Conservation (phyloP, 2,329 filamentous ascomycete genomes). For the Aspergillus oerlinghausenensis region DNA sequence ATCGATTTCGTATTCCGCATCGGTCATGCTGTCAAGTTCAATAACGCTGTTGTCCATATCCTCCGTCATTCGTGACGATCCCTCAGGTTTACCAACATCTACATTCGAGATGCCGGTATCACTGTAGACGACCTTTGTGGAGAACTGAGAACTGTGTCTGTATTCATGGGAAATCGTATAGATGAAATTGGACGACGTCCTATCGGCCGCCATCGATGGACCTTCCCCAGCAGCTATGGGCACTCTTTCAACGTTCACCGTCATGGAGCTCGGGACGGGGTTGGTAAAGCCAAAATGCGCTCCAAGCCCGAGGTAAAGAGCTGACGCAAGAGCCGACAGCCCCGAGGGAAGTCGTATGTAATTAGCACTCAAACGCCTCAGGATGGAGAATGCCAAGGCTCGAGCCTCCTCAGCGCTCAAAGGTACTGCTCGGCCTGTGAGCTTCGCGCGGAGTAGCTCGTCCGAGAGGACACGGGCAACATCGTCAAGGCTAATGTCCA, state of each 20-base stretch:
- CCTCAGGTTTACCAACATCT: slow-evolving; percentile 6
- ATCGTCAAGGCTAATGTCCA: slow-evolving; percentile 25
- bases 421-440: slow-evolving; percentile 24
- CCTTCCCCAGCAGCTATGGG: slow-evolving; percentile 1
- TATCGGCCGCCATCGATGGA: slow-evolving; percentile 5
- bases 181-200: slow-evolving; percentile 5
- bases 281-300: slow-evolving; percentile 28
- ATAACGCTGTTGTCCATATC: slow-evolving; percentile 12
- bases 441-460: slow-evolving; percentile 27
- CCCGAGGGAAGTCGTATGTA: slow-evolving; percentile 24
- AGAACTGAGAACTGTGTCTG: slow-evolving; percentile 19
- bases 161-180: slow-evolving; percentile 27
- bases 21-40: slow-evolving; percentile 19
- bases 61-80: slow-evolving; percentile 4
- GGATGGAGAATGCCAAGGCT: slow-evolving; percentile 26
- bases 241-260: slow-evolving; percentile 20
- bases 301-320: slow-evolving; percentile 34
- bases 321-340: slow-evolving; percentile 24
- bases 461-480: slow-evolving; percentile 28
- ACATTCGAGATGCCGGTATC: slow-evolving; percentile 10
- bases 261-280: slow-evolving; percentile 21
- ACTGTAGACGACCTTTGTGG: slow-evolving; percentile 23
- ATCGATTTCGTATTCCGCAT: slow-evolving; percentile 27
- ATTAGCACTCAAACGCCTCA: slow-evolving; percentile 26
- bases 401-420: slow-evolving; percentile 29